Percentiles rank a stretch among this genome's conserved stretches.
These are phyloP conservation scores for Avena sativa DNA, from an alignment of 176 grass and related monocot genomes.

Conservation along the genomic window DNA sequence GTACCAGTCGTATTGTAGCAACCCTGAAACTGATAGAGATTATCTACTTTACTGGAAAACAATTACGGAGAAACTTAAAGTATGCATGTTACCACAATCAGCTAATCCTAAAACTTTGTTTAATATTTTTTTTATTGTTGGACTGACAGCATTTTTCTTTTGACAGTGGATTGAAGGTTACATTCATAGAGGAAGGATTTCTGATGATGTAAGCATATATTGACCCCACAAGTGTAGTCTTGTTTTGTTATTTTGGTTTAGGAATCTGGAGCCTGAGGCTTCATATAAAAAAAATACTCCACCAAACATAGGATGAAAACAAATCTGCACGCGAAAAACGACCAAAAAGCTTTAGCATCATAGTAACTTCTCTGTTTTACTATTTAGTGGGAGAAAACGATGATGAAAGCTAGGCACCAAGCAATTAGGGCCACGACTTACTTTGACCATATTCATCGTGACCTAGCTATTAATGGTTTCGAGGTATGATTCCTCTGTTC, in stretches of 20 bases:
- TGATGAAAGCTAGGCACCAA: not conserved
- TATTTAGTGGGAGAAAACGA: not conserved
- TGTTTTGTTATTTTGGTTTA: no score
- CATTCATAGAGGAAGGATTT: not conserved
- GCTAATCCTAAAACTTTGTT: not conserved
- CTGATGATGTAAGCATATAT: not conserved
- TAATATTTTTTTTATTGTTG: not conserved
- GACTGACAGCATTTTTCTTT: not conserved
- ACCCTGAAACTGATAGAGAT: slow-evolving; percentile 1
- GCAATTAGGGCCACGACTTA: slow-evolving; percentile 5
- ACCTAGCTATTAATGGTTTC: not conserved
- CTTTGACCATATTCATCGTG: not conserved
- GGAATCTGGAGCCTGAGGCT: not conserved
- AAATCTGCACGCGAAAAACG: not conserved
- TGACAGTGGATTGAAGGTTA: slow-evolving; percentile 28
- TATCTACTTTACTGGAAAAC: slow-evolving; percentile 18
- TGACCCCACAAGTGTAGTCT: not conserved
- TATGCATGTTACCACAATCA: not conserved
- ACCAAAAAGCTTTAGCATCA: not conserved
- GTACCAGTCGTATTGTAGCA: not conserved
- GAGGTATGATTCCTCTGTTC: not conserved
- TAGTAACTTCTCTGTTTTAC: not conserved
- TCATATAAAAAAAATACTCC: not conserved
- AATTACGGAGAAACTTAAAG: slow-evolving; percentile 12
- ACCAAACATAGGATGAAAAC: not conserved